Conservation (phyloP, 257 asterid genomes). For the Solanum boliviense region DNA sequence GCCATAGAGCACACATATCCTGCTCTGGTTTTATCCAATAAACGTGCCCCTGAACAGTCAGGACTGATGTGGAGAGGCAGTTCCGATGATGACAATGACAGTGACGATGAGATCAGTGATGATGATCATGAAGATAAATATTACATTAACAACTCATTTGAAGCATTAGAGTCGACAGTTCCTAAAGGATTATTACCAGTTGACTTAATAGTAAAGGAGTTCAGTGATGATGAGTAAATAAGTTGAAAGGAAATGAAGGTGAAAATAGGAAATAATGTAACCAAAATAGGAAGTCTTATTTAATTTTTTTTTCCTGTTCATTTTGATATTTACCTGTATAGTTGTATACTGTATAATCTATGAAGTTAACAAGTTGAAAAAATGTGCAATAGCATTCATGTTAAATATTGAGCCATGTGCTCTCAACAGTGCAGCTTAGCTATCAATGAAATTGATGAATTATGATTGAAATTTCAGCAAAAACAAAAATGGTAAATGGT, state of each 20-base stretch:
- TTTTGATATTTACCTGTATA: not conserved
- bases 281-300: not conserved
- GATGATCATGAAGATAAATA: constrained; percentile 14
- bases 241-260: not conserved
- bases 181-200: constrained; percentile 75
- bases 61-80: not conserved
- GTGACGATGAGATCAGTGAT: constrained; percentile 16
- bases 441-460: not conserved
- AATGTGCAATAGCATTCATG: not conserved
- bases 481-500: not conserved
- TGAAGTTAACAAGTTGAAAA: not conserved
- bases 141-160: constrained; percentile 27
- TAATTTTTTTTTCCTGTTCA: not conserved
- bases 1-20: constrained; percentile 68
- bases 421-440: not conserved
- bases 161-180: constrained; percentile 24
- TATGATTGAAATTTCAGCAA: not conserved
- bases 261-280: not conserved
- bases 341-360: not conserved
- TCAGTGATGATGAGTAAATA: constrained; percentile 30
- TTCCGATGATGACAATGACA: constrained; percentile 5
- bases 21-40: constrained; percentile 32
- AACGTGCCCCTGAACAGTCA: constrained; percentile 1
- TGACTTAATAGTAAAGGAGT: constrained; percentile 40
- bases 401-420: not conserved